A percentile compares a stretch with the other conserved stretches of the same genome.
Evolutionary conservation across 352 stramenopile species (phyloP).

Genomic region (Peronospora destructor): DNA sequence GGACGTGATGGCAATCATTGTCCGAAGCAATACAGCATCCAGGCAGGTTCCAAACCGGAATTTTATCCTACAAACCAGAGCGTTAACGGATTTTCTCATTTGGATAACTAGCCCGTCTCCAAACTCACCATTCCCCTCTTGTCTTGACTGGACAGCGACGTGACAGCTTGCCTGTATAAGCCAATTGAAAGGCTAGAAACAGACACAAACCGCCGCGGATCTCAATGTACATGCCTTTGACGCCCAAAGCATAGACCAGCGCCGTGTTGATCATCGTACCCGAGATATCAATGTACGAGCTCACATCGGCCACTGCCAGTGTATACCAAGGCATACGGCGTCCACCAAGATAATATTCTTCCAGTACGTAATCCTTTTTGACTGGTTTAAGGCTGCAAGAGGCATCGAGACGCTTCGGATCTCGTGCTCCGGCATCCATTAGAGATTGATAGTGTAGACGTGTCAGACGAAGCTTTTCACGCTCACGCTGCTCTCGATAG

Average conservation of each 20-base stretch:
- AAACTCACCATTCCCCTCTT: slow-evolving; percentile 56
- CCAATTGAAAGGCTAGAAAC: slow-evolving; percentile 73
- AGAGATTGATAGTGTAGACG: slow-evolving; percentile 18
- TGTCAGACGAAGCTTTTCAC: slow-evolving; percentile 29
- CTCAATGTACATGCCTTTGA: slow-evolving; percentile 83
- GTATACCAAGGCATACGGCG: slow-evolving; percentile 66
- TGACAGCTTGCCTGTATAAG: slow-evolving; percentile 74
- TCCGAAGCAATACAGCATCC: slow-evolving; percentile 52
- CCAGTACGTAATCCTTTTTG: slow-evolving; percentile 34
- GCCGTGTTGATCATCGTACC: slow-evolving; percentile 84
- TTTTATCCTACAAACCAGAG: slow-evolving; percentile 48
- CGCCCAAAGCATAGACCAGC: slow-evolving; percentile 69
- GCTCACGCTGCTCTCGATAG: slow-evolving; percentile 40
- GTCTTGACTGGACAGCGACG: slow-evolving; percentile 71
- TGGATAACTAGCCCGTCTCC: no score
- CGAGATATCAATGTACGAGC: slow-evolving; percentile 82
- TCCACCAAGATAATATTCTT: slow-evolving; percentile 73
- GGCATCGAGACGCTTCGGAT: slow-evolving; percentile 10
- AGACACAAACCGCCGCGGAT: slow-evolving; percentile 69
- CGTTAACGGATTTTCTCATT: neutral
- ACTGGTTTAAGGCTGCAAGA: slow-evolving; percentile 9
- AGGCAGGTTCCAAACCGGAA: slow-evolving; percentile 60
- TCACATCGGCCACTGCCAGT: slow-evolving; percentile 67
- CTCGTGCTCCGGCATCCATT: slow-evolving; percentile 17
- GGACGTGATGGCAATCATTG: slow-evolving; percentile 62